A percentile compares a stretch with the other conserved stretches of the same genome.
Conservation (phyloP, 1,284 basidiomycete species). For the Apiotrichum mycotoxinovorans region DNA sequence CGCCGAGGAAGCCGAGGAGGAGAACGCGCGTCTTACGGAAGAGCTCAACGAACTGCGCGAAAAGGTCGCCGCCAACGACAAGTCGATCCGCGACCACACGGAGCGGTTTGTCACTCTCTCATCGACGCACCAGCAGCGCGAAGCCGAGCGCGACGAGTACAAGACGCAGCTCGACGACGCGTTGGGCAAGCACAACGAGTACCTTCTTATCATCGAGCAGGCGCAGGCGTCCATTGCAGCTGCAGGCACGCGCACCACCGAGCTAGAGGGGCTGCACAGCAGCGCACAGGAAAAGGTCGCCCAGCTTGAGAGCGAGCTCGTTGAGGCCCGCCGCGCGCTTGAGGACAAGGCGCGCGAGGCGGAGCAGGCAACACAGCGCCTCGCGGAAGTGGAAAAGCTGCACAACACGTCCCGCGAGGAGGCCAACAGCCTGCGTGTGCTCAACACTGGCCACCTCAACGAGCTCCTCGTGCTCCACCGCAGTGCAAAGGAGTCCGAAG, state of each 20-base stretch:
- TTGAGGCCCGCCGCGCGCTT: constrained; percentile 71
- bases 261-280: constrained; percentile 73
- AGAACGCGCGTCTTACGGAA: constrained; percentile 65
- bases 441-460: constrained; percentile 78
- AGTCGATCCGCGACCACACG: constrained; percentile 69
- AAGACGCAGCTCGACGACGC: constrained; percentile 71
- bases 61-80: constrained; percentile 62
- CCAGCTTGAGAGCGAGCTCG: constrained; percentile 67
- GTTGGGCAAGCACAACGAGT: constrained; percentile 67
- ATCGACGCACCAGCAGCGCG: constrained; percentile 70
- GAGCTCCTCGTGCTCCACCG: constrained; percentile 79
- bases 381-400: constrained; percentile 73
- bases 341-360: constrained; percentile 69
- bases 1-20: constrained; percentile 76
- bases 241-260: constrained; percentile 62
- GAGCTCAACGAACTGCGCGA: constrained; percentile 72
- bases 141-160: constrained; percentile 69
- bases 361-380: constrained; percentile 62
- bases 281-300: constrained; percentile 64
- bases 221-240: constrained; percentile 72
- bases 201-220: constrained; percentile 80
- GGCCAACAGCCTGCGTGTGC: constrained; percentile 74
- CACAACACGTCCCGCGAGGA: constrained; percentile 87
- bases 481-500: constrained; percentile 73
- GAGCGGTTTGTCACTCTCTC: constrained; percentile 71